A percentile compares a stretch with the other conserved stretches of the same genome.
Evolutionary conservation across 768 basidiomycete genomes (phyloP).

Genomic region (Leccinum uliginosum): DNA sequence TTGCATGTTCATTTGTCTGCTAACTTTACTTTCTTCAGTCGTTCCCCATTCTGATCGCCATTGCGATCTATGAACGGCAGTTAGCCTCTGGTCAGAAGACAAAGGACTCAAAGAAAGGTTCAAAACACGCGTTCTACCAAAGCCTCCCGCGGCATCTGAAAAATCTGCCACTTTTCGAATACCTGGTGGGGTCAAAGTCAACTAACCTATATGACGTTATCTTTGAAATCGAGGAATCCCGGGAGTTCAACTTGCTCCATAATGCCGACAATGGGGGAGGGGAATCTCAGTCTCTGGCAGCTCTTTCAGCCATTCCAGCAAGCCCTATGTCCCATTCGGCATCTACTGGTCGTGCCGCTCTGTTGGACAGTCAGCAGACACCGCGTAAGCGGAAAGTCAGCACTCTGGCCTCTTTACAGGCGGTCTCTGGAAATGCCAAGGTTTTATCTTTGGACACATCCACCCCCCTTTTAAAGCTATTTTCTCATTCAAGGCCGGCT

Average conservation of each 20-base stretch:
- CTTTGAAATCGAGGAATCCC: conserved; percentile 61
- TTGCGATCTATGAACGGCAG: conserved; percentile 77
- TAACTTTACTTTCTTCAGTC: conserved; percentile 36
- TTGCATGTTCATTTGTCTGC: background rate
- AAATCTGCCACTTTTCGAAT: conserved; percentile 70
- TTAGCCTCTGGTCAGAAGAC: conserved; percentile 47
- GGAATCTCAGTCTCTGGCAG: conserved; percentile 7
- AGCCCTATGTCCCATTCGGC: conserved; percentile 10
- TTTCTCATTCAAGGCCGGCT: conserved; percentile 18
- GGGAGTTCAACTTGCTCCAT: conserved; percentile 46
- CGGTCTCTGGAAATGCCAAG: conserved; percentile 27
- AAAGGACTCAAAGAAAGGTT: conserved; percentile 49
- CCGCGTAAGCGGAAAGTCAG: conserved; percentile 26
- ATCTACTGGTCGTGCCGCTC: background rate
- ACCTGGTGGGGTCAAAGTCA: conserved; percentile 65
- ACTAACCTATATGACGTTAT: conserved; percentile 73
- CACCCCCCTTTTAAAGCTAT: conserved; percentile 28
- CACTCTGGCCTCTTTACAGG: conserved; percentile 23
- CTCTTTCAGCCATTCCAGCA: conserved; percentile 7
- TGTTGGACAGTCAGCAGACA: conserved; percentile 11
- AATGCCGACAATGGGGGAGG: conserved; percentile 43
- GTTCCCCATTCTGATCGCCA: conserved; percentile 72
- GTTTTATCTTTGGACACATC: conserved; percentile 27
- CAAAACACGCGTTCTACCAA: conserved; percentile 55
- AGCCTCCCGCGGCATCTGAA: conserved; percentile 69